A percentile compares a stretch with the other conserved stretches of the same genome.
phyloP scores from a whole-genome alignment of 306 rosid genomes.

The Gillenia trifoliata region DNA sequence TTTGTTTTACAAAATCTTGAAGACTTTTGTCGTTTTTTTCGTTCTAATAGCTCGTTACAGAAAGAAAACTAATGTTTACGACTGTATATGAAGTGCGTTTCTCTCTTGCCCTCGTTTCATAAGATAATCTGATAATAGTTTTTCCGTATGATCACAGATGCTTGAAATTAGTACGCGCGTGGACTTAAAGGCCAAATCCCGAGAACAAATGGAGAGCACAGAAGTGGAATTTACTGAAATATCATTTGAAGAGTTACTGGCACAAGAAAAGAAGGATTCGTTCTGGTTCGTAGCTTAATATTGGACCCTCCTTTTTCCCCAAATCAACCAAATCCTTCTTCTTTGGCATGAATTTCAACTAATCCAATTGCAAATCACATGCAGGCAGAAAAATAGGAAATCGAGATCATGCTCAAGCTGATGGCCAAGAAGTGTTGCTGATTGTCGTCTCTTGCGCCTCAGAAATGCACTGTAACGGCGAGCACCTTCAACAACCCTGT shows the following conservation, averaged over 20 bases:
- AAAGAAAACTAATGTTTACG: too few relatives aligned
- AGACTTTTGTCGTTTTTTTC: not conserved
- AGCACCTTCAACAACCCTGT: constrained; percentile 19
- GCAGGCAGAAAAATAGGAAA: constrained; percentile 81
- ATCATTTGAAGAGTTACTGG: constrained; percentile 82
- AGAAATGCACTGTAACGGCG: constrained; percentile 26
- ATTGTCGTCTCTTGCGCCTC: constrained; percentile 30
- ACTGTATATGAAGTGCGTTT: not conserved
- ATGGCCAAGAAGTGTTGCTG: constrained; percentile 30
- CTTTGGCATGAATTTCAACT: not conserved
- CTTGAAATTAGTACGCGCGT: constrained; percentile 56
- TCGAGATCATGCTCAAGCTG: constrained; percentile 56
- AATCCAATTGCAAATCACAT: constrained; percentile 14
- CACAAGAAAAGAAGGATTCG: constrained; percentile 87
- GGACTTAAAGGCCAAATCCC: constrained; percentile 53
- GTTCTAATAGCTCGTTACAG: not conserved
- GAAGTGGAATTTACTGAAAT: constrained; percentile 53
- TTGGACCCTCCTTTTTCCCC: not conserved
- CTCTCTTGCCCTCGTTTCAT: not conserved
- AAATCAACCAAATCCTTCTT: not conserved
- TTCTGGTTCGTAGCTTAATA: constrained; percentile 59
- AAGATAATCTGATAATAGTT: constrained; percentile 17
- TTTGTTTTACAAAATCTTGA: not conserved
- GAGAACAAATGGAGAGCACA: constrained; percentile 31
- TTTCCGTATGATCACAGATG: constrained; percentile 35